Evolutionary conservation across 78 protist species (phyloP).

Genomic region (Dictyostelium firmibasis): DNA sequence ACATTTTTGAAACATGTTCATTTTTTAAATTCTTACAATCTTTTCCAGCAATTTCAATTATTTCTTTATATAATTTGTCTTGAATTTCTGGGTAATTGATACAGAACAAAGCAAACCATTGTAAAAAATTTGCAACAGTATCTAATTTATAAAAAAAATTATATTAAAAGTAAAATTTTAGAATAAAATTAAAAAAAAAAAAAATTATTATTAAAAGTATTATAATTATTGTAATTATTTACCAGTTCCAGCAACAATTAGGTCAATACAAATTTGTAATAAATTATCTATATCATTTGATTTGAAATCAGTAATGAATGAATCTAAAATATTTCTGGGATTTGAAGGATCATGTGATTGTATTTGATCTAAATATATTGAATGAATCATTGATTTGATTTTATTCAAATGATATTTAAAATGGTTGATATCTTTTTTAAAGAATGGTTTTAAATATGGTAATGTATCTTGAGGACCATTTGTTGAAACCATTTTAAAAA

Average conservation of each 20-base stretch:
- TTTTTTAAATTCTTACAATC: neutral
- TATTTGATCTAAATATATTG: slow-evolving; percentile 7
- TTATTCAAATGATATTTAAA: neutral
- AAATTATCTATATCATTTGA: neutral
- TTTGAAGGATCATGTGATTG: neutral
- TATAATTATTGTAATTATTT: neutral
- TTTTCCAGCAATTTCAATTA: slow-evolving; percentile 18
- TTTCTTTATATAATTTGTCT: slow-evolving; percentile 5
- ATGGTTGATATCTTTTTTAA: neutral
- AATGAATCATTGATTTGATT: neutral
- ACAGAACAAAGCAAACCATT: neutral
- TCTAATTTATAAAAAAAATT: neutral
- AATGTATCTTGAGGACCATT: neutral
- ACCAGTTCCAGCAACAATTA: neutral
- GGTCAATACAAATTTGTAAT: neutral
- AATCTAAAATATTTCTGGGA: slow-evolving; percentile 27
- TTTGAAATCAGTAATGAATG: neutral
- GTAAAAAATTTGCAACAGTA: neutral
- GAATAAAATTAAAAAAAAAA: too few species aligned
- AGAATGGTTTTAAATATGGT: neutral
- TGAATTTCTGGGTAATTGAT: slow-evolving; percentile 46
- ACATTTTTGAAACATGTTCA: neutral
- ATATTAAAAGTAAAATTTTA: too few species aligned
- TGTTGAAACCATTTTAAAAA: neutral
- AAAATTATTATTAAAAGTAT: too few species aligned